These are phyloP conservation scores for Clonostachys rosea DNA, from an alignment of 2,329 filamentous ascomycete genomes.

Conservation along the genomic window DNA sequence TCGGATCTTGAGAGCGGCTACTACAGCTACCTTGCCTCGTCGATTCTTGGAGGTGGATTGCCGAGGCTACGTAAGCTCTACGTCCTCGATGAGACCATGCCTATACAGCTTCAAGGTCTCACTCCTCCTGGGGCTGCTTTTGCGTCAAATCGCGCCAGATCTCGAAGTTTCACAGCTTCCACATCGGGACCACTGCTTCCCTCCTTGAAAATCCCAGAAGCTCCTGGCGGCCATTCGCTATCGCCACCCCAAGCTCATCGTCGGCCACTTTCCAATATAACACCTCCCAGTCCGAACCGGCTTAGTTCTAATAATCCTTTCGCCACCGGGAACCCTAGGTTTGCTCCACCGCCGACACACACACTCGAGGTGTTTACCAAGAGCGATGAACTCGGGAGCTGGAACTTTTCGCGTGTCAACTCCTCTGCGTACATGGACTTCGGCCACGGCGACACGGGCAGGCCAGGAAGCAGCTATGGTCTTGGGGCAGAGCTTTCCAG, in stretches of 20 bases:
- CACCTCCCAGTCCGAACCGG: conserved; percentile 22
- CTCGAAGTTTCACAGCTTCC: conserved; percentile 11
- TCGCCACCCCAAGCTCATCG: conserved; percentile 15
- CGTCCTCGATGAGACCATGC: conserved; percentile 79
- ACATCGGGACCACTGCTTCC: neutral
- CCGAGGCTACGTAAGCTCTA: conserved; percentile 74
- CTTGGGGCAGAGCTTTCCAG: conserved; percentile 46
- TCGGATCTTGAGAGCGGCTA: conserved; percentile 56
- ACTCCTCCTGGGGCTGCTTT: conserved; percentile 54
- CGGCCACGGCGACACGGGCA: conserved; percentile 13
- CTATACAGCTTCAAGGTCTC: conserved; percentile 69
- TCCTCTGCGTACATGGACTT: conserved; percentile 8
- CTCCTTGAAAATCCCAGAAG: conserved; percentile 5
- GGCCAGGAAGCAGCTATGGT: conserved; percentile 53
- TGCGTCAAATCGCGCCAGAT: conserved; percentile 18
- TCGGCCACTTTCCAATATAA: conserved; percentile 19
- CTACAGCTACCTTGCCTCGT: conserved; percentile 83
- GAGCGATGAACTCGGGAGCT: conserved; percentile 51
- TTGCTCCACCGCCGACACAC: conserved; percentile 35
- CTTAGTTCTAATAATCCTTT: conserved; percentile 61
- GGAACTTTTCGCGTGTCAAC: conserved; percentile 51
- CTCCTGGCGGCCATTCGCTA: conserved; percentile 12
- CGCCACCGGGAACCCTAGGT: conserved; percentile 22
- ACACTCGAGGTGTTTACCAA: conserved; percentile 58
- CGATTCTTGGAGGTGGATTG: conserved; percentile 70